Conservation (phyloP, 2,329 filamentous ascomycete species). For the Colletotrichum camelliae region DNA sequence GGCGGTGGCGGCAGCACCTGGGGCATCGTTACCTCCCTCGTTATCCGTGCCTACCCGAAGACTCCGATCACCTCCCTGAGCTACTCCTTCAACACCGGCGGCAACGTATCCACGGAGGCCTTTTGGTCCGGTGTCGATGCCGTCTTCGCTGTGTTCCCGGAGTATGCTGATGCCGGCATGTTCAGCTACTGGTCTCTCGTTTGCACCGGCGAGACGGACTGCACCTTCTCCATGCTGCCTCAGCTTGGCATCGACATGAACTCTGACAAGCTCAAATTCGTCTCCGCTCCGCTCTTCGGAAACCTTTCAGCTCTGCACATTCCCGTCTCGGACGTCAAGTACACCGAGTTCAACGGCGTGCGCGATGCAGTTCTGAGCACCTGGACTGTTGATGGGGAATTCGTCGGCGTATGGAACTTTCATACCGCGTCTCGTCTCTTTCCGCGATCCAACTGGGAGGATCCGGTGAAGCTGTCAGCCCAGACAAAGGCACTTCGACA, state of each 20-base stretch:
- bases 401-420: background rate
- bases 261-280: slow-evolving; percentile 36
- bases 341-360: slow-evolving; percentile 31
- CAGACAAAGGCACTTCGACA: slow-evolving; percentile 28
- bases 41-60: slow-evolving; percentile 44
- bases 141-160: slow-evolving; percentile 36
- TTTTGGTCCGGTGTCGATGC: slow-evolving; percentile 34
- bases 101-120: slow-evolving; percentile 30
- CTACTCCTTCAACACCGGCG: slow-evolving; percentile 30
- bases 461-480: slow-evolving; percentile 19
- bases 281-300: slow-evolving; percentile 36
- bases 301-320: slow-evolving; percentile 26
- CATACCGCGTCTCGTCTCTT: slow-evolving; percentile 23
- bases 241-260: slow-evolving; percentile 22
- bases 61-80: slow-evolving; percentile 34
- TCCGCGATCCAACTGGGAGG: slow-evolving; percentile 28
- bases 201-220: slow-evolving; percentile 28
- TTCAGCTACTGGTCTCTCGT: slow-evolving; percentile 37
- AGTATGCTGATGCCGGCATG: slow-evolving; percentile 38
- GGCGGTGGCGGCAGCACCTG: slow-evolving; percentile 53
- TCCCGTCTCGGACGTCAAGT: slow-evolving; percentile 31
- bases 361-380: slow-evolving; percentile 27
- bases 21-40: slow-evolving; percentile 47
- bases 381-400: slow-evolving; percentile 26
- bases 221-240: slow-evolving; percentile 27